Evolutionary conservation across 805 yeast genomes (phyloP), one percentile per base, ranked within the genome.

Genomic region (Scheffersomyces lignosus): DNA sequence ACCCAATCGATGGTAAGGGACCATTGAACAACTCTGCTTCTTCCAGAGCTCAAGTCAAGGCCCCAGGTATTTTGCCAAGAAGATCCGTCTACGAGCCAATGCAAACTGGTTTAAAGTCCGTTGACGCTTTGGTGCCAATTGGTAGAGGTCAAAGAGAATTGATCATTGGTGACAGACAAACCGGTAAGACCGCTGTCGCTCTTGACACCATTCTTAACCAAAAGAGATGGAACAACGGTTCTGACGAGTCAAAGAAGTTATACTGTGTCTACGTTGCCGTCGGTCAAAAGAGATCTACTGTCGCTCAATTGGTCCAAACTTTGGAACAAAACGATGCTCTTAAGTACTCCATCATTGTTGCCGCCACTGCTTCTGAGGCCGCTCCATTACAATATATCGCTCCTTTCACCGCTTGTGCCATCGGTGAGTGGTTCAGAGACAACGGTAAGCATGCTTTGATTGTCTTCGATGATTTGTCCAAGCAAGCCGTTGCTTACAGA

Each of bases 341-440:
- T 76, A 88, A 93, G 78, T 93, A 93, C 83, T 72, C 97, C 62
- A 85, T 93, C 75, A 81, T 93, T 72, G 98, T 93, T 70, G 97
- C 99, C 47, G 99, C 99, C 61, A 93, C 99, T 62, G 99, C 99
- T 57, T 93, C 99, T 49, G 99, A 93, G 81, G 99, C 99, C 59
- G 99, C 99, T 72, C 99, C 99, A 72, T 81, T 93, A 74, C 99
- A 93, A 81, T 93, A 89, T 81, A 77, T 93, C 70, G 98, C 99
- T 79, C 99, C 99, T 71, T 93, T 93, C 96, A 88, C 99, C 59
- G 99, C 90, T 56, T 85, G 96, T 71, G 96, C 99, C 64, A 90
- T 93, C 70, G 96, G 98, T 79, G 99, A 93, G 80, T 93, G 99
- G 99, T 93, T 93, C 95, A 88, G 99, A 83, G 99, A 93, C 81